Evolutionary conservation across 2,329 filamentous ascomycete genomes (phyloP).

Genomic region (Exophiala oligosperma): DNA sequence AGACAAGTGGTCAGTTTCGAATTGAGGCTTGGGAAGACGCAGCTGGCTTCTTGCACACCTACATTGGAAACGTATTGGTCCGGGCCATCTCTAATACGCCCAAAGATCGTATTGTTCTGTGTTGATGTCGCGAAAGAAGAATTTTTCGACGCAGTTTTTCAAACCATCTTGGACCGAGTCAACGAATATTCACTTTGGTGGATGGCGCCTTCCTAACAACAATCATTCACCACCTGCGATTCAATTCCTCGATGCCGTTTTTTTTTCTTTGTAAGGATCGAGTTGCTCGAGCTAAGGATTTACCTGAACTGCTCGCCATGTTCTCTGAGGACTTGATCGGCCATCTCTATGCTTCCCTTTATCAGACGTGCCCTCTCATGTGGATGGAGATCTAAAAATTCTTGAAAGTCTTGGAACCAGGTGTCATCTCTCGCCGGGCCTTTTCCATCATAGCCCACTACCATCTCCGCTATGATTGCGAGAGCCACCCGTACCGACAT

Average conservation of each 20-base stretch:
- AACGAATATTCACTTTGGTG: too few relatives aligned
- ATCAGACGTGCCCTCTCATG: constrained; percentile 31
- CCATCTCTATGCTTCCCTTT: constrained; percentile 27
- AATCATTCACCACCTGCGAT: too few relatives aligned
- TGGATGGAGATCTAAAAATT: constrained; percentile 33
- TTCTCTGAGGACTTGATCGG: constrained; percentile 19
- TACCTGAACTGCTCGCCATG: constrained; percentile 14
- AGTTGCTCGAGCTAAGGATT: not conserved
- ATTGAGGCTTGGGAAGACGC: too few relatives aligned
- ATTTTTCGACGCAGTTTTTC: too few relatives aligned
- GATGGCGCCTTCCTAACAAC: too few relatives aligned
- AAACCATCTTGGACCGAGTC: too few relatives aligned
- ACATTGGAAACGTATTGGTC: not conserved
- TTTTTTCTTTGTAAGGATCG: not conserved
- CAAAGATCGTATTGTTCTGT: not conserved
- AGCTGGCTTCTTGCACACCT: not conserved
- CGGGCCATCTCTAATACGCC: not conserved
- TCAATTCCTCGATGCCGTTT: too few relatives aligned
- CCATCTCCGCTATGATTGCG: constrained; percentile 27
- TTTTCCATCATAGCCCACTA: constrained; percentile 30
- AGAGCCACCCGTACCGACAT: constrained; percentile 25
- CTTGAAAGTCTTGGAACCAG: constrained; percentile 42
- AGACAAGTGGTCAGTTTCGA: too few relatives aligned
- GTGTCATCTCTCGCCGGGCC: constrained; percentile 26
- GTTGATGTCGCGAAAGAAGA: not conserved